Evolutionary conservation across 192 early-diverging fungal genomes (phyloP), one percentile per base, ranked within the genome.

Genomic region (Chytriomyces sp.): DNA sequence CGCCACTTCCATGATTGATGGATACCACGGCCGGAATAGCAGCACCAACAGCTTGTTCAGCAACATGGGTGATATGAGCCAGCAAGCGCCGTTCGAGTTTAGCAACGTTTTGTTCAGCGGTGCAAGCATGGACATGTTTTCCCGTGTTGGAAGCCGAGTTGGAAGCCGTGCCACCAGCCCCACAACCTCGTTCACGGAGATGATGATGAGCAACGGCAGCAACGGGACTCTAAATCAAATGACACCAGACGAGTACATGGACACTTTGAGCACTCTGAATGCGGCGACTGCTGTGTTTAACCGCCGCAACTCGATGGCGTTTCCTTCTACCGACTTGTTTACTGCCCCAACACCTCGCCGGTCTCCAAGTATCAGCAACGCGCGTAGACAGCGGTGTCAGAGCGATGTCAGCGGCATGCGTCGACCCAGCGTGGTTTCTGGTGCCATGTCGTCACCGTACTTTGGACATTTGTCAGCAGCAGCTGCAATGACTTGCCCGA

Each of bases 351-450:
- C 53, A 1, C 53, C 53, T 57, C 53, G 13, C 11, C 53, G 11
- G 53, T 11, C 11, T 57, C 53, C 28, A 35, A 35, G 28, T 35
- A 35, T 35, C 0, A 35, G 28, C 2, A 35, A 35, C 20, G 53
- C 53, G 13, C 53, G 53, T 11, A 11, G 53, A 20, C 11, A 11
- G 3, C 0, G 53, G 53, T 57, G 53, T 57, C 53, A 57, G 53
- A 57, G 53, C 53, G 53, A 57, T 57, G 53, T 57, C 13, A 57
- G 53, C 53, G 53, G 53, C 13, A 57, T 57, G 53, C 53, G 53
- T 11, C 53, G 53, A 57, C 53, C 53, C 13, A 57, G 53, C 20
- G 53, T 57, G 0, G 53, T 57, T 3, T 57, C 53, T 1, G 3
- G 53, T 20, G 53, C 53, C 0, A 57, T 57, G 53, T 18, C 13